Evolutionary conservation across 805 yeast genomes (phyloP), one percentile per base, ranked within the genome.

Genomic region (Candida manassasensis): DNA sequence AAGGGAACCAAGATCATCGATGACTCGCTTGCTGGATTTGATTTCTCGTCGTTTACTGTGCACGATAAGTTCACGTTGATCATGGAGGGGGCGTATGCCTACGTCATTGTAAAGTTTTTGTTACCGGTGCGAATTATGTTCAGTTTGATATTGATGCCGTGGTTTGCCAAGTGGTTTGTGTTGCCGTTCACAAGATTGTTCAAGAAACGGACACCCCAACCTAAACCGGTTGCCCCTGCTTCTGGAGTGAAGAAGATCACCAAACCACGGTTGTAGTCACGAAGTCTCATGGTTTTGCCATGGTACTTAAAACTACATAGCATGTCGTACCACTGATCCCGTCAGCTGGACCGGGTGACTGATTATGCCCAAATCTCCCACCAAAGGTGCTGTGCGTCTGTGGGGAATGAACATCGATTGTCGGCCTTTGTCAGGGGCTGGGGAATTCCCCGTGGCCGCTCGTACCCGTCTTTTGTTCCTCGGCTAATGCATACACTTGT

Each of bases 41-140:
- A 57, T 37, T 59, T 57, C 30, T 32, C 44, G 27, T 40, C 56
- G 29, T 54, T 58, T 45, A 57, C 69, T 27, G 47, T 79, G 11
- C 68, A 65, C 27, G 78, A 76, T 22, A 76, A 78, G 42, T 65
- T 81, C 31, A 63, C 65, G 33, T 52, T 81, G 18, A 59, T 84
- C 4, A 53, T 79, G 44, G 84, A 83, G 43, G 94, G 94, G 7
- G 88, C 89, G 0, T 69, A 82, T 17, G 79, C 94, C 0, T 85
- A 79, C 47, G 81, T 80, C 4, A 58, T 80, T 3, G 86, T 83
- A 9, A 84, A 84, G 49, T 63, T 70, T 7, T 48, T 73, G 15
- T 55, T 78, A 41, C 85, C 86, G 0, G 34, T 77, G 2, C 60
- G 87, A 36, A 59, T 78, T 1, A 52, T 69, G 7, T 39, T 74